Evolutionary conservation across 108 stramenopile species (phyloP).

Genomic region (Pseudonitzschia pungens): DNA sequence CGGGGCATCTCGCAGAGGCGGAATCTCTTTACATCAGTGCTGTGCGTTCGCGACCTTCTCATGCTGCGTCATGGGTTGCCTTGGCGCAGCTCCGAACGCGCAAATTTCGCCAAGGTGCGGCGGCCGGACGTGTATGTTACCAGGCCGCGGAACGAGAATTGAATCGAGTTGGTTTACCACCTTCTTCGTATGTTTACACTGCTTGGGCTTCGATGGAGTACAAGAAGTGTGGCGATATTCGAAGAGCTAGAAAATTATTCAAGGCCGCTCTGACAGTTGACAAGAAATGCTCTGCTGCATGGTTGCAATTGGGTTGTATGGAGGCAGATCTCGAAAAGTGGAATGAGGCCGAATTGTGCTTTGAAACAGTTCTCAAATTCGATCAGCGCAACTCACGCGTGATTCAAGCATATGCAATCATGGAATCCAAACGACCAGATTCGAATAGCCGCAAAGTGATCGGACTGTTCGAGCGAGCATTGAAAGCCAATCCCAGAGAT

Average conservation of each 20-base stretch:
- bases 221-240: slow-evolving; percentile 61
- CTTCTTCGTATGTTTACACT: slow-evolving; percentile 77
- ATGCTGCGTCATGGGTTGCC: slow-evolving; percentile 84
- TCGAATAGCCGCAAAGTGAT: slow-evolving; percentile 74
- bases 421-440: slow-evolving; percentile 82
- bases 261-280: slow-evolving; percentile 67
- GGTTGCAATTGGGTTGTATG: slow-evolving; percentile 82
- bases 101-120: slow-evolving; percentile 71
- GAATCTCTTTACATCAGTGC: slow-evolving; percentile 75
- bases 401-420: slow-evolving; percentile 87
- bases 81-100: slow-evolving; percentile 82
- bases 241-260: slow-evolving; percentile 62
- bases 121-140: slow-evolving; percentile 75
- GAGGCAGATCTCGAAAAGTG: slow-evolving; percentile 78
- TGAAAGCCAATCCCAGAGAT: slow-evolving; percentile 79
- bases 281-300: slow-evolving; percentile 76
- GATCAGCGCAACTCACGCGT: slow-evolving; percentile 86
- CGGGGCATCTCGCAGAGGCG: slow-evolving; percentile 70
- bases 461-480: slow-evolving; percentile 83
- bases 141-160: slow-evolving; percentile 76
- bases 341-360: slow-evolving; percentile 70
- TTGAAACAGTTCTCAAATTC: slow-evolving; percentile 75
- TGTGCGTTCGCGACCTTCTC: slow-evolving; percentile 66
- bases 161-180: slow-evolving; percentile 52
- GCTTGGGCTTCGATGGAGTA: slow-evolving; percentile 89